Base-by-base conservation (phyloP, 352 stramenopile species). In the Globisporangium heterothallicum region DNA sequence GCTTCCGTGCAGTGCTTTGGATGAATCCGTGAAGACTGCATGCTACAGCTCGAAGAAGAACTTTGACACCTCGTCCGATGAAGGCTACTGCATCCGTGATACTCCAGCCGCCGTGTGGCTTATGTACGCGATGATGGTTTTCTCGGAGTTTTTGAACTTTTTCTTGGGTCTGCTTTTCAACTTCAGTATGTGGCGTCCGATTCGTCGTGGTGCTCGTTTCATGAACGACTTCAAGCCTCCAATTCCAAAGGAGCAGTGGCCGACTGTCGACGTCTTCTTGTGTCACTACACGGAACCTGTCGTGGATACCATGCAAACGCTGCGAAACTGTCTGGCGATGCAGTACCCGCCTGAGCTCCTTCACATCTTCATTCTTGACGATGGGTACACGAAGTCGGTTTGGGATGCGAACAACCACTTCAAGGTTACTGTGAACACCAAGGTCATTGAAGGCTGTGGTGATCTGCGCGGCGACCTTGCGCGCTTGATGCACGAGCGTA, bases 221-320 rank as follows among this genome's bases (percentile, higher is more conserved):
- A 71, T 95, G 73, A 91, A 91, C 64, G 84, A 95, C 67, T 95
- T 95, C 59, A 93, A 95, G 76, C 84, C 84, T 16, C 79, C 78
- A 19, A 81, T 95, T 55, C 82, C 84, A 30, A 92, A 91, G 70
- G 78, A 92, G 56, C 82, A 95, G 64, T 95, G 84, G 84, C 86
- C 86, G 16, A 88, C 73, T 0, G 81, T 93, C 50, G 86, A 96
- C 53, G 69, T 96, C 14, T 92, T 96, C 61, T 54, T 96, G 51
- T 94, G 84, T 76, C 86, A 93, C 59, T 96, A 91, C 78, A 92
- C 84, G 66, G 86, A 96, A 61, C 86, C 86, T n/a, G 84, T 92
- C 13, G 60, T 66, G 43, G 86, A 95, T 40, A 84, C 64, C 5
- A 93, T 94, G 66, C 58, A 79, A 54, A 96, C 86, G 45, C 61